phyloP scores from a whole-genome alignment of 1,284 basidiomycete genomes.

The Phenoliferia sp. region DNA sequence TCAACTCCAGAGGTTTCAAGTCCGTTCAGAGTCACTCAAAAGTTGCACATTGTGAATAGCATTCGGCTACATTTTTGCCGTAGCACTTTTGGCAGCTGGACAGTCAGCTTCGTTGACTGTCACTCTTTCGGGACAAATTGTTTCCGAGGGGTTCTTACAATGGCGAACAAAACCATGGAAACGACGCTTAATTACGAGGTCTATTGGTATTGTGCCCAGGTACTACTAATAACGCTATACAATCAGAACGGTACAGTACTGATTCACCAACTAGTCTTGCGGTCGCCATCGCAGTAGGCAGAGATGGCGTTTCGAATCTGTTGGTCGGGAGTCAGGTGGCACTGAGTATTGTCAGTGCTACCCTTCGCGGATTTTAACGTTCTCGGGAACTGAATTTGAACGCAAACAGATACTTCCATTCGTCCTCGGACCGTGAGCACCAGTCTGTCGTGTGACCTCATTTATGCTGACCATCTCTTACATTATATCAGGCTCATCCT shows the following conservation, averaged over 20 bases:
- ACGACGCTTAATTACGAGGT: slow-evolving; percentile 75
- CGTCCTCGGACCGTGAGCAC: background rate
- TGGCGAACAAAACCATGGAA: slow-evolving; percentile 56
- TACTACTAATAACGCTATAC: background rate
- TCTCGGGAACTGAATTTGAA: background rate
- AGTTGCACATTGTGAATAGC: too few species aligned
- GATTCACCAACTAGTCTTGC: slow-evolving; percentile 51
- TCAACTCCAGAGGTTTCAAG: background rate
- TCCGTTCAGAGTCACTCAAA: background rate
- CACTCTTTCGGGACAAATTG: slow-evolving; percentile 76
- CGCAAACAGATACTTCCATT: background rate
- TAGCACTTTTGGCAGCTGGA: slow-evolving; percentile 77
- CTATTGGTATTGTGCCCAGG: slow-evolving; percentile 74
- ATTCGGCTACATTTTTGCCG: slow-evolving; percentile 75
- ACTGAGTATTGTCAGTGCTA: slow-evolving; percentile 73
- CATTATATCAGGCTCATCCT: slow-evolving; percentile 19
- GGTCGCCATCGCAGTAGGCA: slow-evolving; percentile 71
- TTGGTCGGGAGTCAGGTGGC: slow-evolving; percentile 76
- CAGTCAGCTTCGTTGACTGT: slow-evolving; percentile 91
- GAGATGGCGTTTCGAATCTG: slow-evolving; percentile 68
- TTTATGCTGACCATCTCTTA: background rate
- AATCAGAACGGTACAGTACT: background rate
- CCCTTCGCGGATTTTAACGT: too few species aligned
- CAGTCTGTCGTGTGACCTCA: background rate
- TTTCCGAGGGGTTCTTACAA: slow-evolving; percentile 87